Evolutionary conservation across 2,329 filamentous ascomycete species (phyloP).

Genomic region (Biscogniauxia sp.): DNA sequence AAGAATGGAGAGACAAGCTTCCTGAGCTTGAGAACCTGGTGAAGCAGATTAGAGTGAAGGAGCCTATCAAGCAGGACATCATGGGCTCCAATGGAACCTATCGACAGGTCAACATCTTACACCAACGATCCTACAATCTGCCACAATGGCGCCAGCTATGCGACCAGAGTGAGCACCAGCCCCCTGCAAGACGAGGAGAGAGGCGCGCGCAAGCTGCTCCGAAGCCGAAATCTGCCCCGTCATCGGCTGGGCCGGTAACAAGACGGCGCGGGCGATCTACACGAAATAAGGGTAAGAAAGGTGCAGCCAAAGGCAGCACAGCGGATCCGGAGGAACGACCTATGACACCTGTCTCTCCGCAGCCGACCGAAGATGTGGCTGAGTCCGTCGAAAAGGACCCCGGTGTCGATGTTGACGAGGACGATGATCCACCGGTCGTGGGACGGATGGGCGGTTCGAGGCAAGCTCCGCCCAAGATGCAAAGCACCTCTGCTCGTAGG

Average conservation of each 20-base stretch:
- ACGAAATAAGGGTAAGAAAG: slow-evolving; percentile 38
- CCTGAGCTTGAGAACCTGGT: slow-evolving; percentile 79
- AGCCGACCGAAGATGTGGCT: slow-evolving; percentile 39
- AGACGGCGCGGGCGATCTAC: slow-evolving; percentile 40
- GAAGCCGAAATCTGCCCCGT: slow-evolving; percentile 41
- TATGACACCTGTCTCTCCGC: slow-evolving; percentile 58
- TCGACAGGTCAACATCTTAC: slow-evolving; percentile 94
- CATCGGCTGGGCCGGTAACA: slow-evolving; percentile 40
- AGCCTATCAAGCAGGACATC: slow-evolving; percentile 97
- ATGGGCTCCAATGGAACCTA: slow-evolving; percentile 94
- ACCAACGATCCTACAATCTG: slow-evolving; percentile 92
- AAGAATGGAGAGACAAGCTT: slow-evolving; percentile 85
- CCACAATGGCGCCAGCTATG: slow-evolving; percentile 94
- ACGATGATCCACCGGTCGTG: slow-evolving; percentile 40
- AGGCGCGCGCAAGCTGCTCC: slow-evolving; percentile 61
- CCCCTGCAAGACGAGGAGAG: slow-evolving; percentile 85
- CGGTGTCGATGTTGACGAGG: slow-evolving; percentile 44
- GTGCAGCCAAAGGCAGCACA: slow-evolving; percentile 37
- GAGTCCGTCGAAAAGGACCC: slow-evolving; percentile 52
- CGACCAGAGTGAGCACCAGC: slow-evolving; percentile 93
- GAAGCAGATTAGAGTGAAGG: slow-evolving; percentile 89
- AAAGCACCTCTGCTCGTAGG: slow-evolving; percentile 81
- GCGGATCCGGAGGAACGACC: slow-evolving; percentile 48
- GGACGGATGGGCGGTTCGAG: slow-evolving; percentile 51
- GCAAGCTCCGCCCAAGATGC: slow-evolving; percentile 57